A percentile compares a stretch with the other conserved stretches of the same genome.
phyloP scores from a whole-genome alignment of 805 yeast genomes.

The Danielia reshetovae region DNA sequence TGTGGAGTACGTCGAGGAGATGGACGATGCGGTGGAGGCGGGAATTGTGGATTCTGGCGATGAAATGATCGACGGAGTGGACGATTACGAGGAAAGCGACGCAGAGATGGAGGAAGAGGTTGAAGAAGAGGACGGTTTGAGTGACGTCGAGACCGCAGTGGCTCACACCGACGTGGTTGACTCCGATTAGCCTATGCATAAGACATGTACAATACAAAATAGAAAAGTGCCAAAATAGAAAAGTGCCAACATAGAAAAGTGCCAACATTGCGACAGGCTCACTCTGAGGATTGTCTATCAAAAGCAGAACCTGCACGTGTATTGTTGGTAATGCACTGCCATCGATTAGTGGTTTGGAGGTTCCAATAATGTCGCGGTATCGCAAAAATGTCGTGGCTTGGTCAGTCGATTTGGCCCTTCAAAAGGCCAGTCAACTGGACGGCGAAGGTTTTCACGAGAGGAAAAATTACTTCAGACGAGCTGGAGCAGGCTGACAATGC shows the following conservation, averaged over 20 bases:
- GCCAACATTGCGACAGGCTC: neutral
- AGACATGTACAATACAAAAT: neutral
- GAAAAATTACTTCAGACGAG: too few species aligned
- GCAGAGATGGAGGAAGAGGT: conserved; percentile 6
- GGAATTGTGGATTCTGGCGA: conserved; percentile 15
- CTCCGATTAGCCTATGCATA: conserved; percentile 2
- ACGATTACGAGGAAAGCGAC: conserved; percentile 7
- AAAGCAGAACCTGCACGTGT: too few species aligned
- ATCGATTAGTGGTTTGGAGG: too few species aligned
- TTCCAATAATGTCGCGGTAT: too few species aligned
- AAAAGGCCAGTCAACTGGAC: too few species aligned
- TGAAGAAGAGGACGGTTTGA: conserved; percentile 15
- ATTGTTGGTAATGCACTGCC: too few species aligned
- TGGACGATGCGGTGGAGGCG: conserved; percentile 45
- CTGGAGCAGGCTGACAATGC: too few species aligned
- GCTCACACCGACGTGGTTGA: conserved; percentile 14
- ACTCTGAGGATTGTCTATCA: too few species aligned
- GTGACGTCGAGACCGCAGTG: conserved; percentile 17
- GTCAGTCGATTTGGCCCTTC: too few species aligned
- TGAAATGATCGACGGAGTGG: conserved; percentile 4
- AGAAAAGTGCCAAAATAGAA: neutral
- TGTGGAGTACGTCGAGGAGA: conserved; percentile 71
- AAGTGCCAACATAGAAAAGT: neutral
- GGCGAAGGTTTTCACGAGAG: too few species aligned
- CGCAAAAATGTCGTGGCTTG: too few species aligned